Evolutionary conservation across 495 filamentous ascomycete species (phyloP).

Genomic region (Aspergillus sclerotioniger): DNA sequence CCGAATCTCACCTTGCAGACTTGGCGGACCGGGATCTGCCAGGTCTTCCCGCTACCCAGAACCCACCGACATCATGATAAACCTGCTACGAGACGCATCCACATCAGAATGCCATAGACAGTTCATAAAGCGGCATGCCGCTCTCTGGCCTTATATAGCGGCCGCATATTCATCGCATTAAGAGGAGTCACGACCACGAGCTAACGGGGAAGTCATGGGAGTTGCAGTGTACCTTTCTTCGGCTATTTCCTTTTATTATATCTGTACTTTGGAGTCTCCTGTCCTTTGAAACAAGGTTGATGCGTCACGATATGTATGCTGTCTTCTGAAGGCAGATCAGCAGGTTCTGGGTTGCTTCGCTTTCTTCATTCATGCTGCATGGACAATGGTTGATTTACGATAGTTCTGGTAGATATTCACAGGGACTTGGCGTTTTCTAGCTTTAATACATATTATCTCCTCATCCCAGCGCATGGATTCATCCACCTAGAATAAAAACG

Average conservation of each 20-base stretch:
- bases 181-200: neutral
- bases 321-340: constrained; percentile 9
- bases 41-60: constrained; percentile 9
- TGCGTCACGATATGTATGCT: constrained; percentile 19
- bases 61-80: constrained; percentile 11
- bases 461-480: neutral
- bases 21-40: constrained; percentile 12
- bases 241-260: constrained; percentile 1
- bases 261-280: constrained; percentile 3
- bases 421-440: constrained; percentile 5
- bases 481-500: neutral
- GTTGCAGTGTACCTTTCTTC: neutral
- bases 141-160: neutral
- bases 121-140: neutral
- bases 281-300: constrained; percentile 7
- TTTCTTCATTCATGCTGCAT: constrained; percentile 3
- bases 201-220: neutral
- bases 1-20: constrained; percentile 8
- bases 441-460: neutral
- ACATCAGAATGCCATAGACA: neutral
- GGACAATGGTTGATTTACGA: constrained; percentile 8
- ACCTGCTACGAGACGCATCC: constrained; percentile 8
- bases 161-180: neutral
- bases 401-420: constrained; percentile 10
- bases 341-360: constrained; percentile 7